These are phyloP conservation scores for Juncus inflexus DNA, from an alignment of 176 grass and related monocot genomes.

Conservation along the genomic window DNA sequence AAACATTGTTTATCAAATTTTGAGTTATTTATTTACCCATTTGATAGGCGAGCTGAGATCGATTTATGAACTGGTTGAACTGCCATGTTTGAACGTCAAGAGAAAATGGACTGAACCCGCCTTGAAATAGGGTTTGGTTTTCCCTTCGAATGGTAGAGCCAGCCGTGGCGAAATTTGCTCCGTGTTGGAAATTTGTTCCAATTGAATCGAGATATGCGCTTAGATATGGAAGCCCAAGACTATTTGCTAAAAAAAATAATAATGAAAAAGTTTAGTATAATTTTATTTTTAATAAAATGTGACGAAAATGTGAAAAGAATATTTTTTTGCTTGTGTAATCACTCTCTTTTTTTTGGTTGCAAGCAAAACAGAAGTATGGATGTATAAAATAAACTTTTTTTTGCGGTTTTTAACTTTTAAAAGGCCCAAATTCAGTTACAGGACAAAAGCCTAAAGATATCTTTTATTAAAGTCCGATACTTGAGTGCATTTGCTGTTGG, in stretches of 20 bases:
- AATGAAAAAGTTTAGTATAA: neutral
- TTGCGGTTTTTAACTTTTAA: no score
- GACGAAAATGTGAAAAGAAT: no score
- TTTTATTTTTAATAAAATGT: no score
- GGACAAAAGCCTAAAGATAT: no score
- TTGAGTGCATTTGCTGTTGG: no score
- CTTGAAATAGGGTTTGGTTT: constrained; percentile 64
- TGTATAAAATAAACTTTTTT: no score
- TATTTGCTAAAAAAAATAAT: constrained; percentile 43
- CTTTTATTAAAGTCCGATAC: no score
- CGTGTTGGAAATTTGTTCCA: constrained; percentile 76
- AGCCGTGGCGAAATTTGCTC: constrained; percentile 87
- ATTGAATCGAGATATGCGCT: constrained; percentile 84
- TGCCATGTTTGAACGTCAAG: constrained; percentile 88
- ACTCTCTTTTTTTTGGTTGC: no score
- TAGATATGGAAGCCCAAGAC: constrained; percentile 63
- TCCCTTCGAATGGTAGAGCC: constrained; percentile 75
- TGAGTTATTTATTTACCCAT: constrained; percentile 39
- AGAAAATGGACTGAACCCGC: constrained; percentile 81
- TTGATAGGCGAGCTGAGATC: constrained; percentile 55
- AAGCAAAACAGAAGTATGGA: no score
- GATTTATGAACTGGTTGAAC: constrained; percentile 66
- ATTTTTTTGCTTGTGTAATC: no score
- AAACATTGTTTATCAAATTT: neutral
- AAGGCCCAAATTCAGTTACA: no score